Percentiles rank a stretch among this genome's conserved stretches.
Evolutionary conservation across 805 yeast genomes (phyloP).

Genomic region (Saccharomycopsis capsularis): DNA sequence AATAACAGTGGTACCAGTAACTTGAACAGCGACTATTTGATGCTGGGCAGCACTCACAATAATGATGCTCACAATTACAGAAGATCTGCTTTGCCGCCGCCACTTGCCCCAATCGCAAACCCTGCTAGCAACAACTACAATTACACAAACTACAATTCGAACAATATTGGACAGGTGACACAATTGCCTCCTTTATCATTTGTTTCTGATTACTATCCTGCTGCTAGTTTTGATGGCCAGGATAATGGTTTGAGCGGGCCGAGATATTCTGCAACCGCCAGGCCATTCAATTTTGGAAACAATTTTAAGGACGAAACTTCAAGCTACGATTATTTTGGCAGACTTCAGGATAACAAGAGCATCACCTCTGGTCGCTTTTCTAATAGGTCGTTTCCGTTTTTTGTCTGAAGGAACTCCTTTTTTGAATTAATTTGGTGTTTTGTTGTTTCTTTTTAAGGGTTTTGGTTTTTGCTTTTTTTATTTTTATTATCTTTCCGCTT

Average conservation of each 20-base stretch:
- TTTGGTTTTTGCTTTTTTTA: background rate
- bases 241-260: background rate
- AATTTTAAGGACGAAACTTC: background rate
- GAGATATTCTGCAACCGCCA: background rate
- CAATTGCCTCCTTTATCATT: conserved; percentile 4
- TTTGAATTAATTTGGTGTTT: background rate
- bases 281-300: background rate
- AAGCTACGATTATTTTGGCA: background rate
- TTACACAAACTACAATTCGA: too few species aligned
- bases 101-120: background rate
- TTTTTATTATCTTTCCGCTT: background rate
- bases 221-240: background rate
- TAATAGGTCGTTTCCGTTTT: conserved; percentile 2
- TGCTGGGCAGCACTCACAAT: background rate
- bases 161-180: background rate
- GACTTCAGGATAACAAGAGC: background rate
- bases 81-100: background rate
- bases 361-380: background rate
- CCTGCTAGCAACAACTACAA: background rate
- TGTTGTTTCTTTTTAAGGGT: too few species aligned
- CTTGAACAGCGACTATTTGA: too few species aligned
- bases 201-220: background rate
- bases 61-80: background rate
- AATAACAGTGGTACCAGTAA: too few species aligned
- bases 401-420: background rate